phyloP scores from a whole-genome alignment of 2,329 filamentous ascomycete species.

The Alternaria consortialis region DNA sequence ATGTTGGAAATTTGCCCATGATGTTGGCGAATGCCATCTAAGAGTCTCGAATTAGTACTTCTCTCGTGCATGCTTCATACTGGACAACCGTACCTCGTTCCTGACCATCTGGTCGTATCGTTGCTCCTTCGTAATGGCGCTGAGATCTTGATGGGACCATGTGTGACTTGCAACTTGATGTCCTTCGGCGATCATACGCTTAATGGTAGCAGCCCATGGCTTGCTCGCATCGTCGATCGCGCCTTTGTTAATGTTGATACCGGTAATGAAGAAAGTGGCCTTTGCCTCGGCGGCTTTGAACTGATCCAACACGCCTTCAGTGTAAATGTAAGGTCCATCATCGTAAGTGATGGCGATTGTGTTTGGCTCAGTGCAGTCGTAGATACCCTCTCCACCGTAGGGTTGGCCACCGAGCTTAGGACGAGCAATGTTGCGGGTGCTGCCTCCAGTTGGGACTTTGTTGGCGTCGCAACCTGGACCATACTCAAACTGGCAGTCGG shows the following conservation, averaged over 20 bases:
- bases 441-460: conserved; percentile 60
- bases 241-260: conserved; percentile 65
- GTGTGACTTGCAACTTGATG: conserved; percentile 70
- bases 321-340: conserved; percentile 71
- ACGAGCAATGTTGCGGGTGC: conserved; percentile 62
- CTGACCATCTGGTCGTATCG: conserved; percentile 61
- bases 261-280: conserved; percentile 73
- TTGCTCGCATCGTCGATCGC: conserved; percentile 59
- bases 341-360: conserved; percentile 73
- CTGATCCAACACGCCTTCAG: conserved; percentile 67
- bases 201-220: conserved; percentile 61
- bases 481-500: conserved; percentile 68
- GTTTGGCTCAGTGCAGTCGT: conserved; percentile 61
- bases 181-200: conserved; percentile 62
- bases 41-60: not conserved
- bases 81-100: conserved; percentile 50
- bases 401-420: conserved; percentile 62
- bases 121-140: conserved; percentile 52
- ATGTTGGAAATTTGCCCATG: conserved; percentile 64
- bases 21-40: conserved; percentile 63
- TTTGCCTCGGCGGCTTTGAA: conserved; percentile 66
- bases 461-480: conserved; percentile 69
- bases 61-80: not conserved
- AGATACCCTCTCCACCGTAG: conserved; percentile 67
- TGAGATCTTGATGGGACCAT: conserved; percentile 63